These are phyloP conservation scores for Candida pini DNA, from an alignment of 805 yeast genomes.

Conservation along the genomic window DNA sequence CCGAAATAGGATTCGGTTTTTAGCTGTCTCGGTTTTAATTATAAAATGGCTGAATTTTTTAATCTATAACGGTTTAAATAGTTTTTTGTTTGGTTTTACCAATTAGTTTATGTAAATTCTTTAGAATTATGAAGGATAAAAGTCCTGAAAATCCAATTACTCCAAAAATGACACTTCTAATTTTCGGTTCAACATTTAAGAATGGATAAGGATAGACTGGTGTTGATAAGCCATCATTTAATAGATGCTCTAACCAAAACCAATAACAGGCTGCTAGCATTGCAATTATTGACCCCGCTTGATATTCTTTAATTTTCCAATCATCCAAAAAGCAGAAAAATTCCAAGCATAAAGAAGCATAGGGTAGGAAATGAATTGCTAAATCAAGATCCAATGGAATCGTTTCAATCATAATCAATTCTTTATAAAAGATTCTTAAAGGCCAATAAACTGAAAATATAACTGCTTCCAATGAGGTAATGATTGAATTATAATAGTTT, in stretches of 20 bases:
- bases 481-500: constrained; percentile 44
- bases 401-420: constrained; percentile 38
- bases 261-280: constrained; percentile 46
- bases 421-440: constrained; percentile 45
- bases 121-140: constrained; percentile 20
- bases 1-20: too few species aligned
- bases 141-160: constrained; percentile 37
- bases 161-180: constrained; percentile 43
- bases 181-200: constrained; percentile 44
- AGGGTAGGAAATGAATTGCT: constrained; percentile 56
- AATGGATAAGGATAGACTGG: constrained; percentile 66
- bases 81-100: not conserved
- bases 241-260: constrained; percentile 41
- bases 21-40: too few species aligned
- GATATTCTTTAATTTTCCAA: constrained; percentile 30
- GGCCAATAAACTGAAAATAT: constrained; percentile 70
- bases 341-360: constrained; percentile 45
- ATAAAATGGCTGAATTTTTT: too few species aligned
- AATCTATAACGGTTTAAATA: not conserved
- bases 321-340: constrained; percentile 47
- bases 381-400: constrained; percentile 51
- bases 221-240: constrained; percentile 37
- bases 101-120: constrained; percentile 9
- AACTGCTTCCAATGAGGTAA: constrained; percentile 52
- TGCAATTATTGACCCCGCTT: constrained; percentile 36